Evolutionary conservation across 176 grass and related monocot genomes (phyloP).

Genomic region (Chloris gayana): DNA sequence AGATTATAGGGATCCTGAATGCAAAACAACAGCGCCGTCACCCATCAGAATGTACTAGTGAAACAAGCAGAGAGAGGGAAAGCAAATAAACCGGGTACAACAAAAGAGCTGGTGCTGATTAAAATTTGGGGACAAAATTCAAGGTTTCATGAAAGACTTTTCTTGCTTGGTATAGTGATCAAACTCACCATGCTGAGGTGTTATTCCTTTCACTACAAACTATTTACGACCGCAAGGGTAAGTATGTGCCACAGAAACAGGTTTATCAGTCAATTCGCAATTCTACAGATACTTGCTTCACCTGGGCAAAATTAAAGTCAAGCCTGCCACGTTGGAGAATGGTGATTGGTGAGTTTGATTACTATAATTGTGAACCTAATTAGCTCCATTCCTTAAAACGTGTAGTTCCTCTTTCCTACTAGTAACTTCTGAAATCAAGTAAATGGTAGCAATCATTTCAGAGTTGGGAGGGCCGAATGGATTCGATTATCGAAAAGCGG

Average conservation of each 20-base stretch:
- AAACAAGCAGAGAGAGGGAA: neutral
- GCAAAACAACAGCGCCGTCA: neutral
- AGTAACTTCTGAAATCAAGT: too few relatives aligned
- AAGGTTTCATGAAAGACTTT: neutral
- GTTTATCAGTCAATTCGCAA: too few relatives aligned
- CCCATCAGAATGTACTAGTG: neutral
- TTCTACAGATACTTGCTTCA: neutral
- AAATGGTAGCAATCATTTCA: too few relatives aligned
- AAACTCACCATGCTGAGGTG: neutral
- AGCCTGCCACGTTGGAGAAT: neutral
- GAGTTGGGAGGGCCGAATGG: too few relatives aligned
- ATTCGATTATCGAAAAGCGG: too few relatives aligned
- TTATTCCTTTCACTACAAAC: neutral
- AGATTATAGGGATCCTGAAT: slow-evolving; percentile 84
- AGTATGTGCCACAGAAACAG: neutral
- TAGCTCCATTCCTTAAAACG: too few relatives aligned
- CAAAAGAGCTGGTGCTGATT: neutral
- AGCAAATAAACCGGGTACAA: neutral
- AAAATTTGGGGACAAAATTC: neutral
- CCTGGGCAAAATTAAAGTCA: neutral
- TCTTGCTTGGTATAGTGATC: neutral
- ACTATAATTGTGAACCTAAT: too few relatives aligned
- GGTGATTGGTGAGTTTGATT: too few relatives aligned
- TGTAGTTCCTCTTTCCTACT: too few relatives aligned
- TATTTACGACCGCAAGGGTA: too few relatives aligned